phyloP scores from a whole-genome alignment of 2,329 filamentous ascomycete genomes.

The Sclerotinia nivalis region DNA sequence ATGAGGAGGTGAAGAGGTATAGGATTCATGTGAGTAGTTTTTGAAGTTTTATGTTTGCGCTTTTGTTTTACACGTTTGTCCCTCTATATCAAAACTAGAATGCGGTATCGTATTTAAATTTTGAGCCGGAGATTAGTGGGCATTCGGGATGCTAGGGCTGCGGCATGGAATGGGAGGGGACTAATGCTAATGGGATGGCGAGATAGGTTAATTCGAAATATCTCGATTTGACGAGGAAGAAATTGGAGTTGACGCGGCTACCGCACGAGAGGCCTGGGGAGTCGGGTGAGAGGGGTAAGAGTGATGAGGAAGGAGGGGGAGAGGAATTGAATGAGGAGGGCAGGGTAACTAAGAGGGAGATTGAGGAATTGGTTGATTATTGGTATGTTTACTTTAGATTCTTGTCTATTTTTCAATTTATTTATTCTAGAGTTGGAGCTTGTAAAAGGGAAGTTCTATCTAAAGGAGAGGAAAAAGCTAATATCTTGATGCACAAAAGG shows the following conservation, averaged over 20 bases:
- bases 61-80: background rate
- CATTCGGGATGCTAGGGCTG: too few relatives aligned
- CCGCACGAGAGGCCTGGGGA: conserved; percentile 52
- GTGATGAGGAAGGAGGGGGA: background rate
- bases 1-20: conserved; percentile 50
- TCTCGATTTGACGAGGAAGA: conserved; percentile 65
- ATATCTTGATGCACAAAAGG: conserved; percentile 45
- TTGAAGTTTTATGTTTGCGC: background rate
- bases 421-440: background rate
- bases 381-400: conserved; percentile 49
- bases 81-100: background rate
- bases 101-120: background rate
- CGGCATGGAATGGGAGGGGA: background rate
- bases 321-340: conserved; percentile 50
- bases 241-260: conserved; percentile 65
- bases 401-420: background rate
- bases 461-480: background rate
- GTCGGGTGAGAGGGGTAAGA: background rate
- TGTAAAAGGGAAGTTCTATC: background rate
- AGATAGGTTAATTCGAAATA: conserved; percentile 65
- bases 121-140: background rate
- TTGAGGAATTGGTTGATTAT: conserved; percentile 66
- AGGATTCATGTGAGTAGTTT: conserved; percentile 54
- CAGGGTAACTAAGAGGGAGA: conserved; percentile 53
- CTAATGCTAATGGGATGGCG: background rate